Evolutionary conservation across 2,329 filamentous ascomycete species (phyloP), one percentile per base, ranked within the genome.

Genomic region (Tolypocladium inflatum): DNA sequence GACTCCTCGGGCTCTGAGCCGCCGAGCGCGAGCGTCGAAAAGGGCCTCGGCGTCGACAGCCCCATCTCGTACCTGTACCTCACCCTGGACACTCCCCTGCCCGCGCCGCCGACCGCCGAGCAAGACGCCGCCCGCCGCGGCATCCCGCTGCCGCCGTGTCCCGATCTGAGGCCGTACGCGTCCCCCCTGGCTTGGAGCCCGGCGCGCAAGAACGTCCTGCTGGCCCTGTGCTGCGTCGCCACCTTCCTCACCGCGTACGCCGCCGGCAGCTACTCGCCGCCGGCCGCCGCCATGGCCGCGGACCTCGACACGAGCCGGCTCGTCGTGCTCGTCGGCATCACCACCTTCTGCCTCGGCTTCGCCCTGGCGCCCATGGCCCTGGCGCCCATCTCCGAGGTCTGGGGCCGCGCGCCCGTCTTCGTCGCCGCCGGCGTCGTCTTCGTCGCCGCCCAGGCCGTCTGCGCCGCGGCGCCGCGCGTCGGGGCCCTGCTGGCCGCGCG

Each of bases 381-480:
- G 0, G 92, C 92, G 0, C 92, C 92, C 0, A 87, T 96, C 63
- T 91, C 87, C 1, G 92, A 97, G 73, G 87, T 95, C 68, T 91
- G 94, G 71, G 92, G 92, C 4, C 84, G 92, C 2, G 85, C 90
- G 57, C 90, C 91, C 0, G 89, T 96, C 39, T 94, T 96, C 66
- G 78, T 92, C 30, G 77, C 78, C 1, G 87, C 89, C 10, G 91
- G 91, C 0, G 67, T 88, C 19, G 67, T 95, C 1, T 94, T 88
- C 65, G 82, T 90, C 59, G 67, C 80, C 19, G 89, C 85, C 67
- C 86, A 91, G 67, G 78, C 89, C 35, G 84, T 86, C 7, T 92
- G 89, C 67, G 90, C 88, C 5, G 76, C 90, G 0, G 89, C 90
- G 7, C 77, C 79, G 0, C 82, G 82, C 2, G 84, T 89, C 61